Percentiles rank a stretch among this genome's conserved stretches.
Evolutionary conservation across 1,284 basidiomycete species (phyloP).

Genomic region (Mycosarcoma maydis): DNA sequence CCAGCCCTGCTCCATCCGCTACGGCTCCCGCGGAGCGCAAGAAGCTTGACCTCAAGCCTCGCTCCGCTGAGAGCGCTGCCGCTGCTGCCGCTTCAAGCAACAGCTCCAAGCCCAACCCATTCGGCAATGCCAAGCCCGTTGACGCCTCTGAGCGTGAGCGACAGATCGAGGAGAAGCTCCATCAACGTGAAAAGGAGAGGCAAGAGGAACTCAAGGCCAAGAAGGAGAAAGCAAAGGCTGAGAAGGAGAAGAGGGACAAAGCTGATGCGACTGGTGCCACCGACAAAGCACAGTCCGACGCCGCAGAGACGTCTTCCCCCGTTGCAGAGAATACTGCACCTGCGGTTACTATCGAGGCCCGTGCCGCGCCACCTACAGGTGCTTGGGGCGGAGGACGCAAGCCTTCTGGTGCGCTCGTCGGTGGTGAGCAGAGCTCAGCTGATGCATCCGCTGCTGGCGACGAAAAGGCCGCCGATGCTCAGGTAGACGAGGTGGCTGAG

Average conservation of each 20-base stretch:
- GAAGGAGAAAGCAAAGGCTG: constrained; percentile 55
- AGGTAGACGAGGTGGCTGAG: constrained; percentile 44
- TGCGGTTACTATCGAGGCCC: constrained; percentile 28
- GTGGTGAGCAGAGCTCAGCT: constrained; percentile 19
- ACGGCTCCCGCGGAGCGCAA: constrained; percentile 58
- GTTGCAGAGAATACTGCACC: constrained; percentile 18
- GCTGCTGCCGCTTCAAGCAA: constrained; percentile 80
- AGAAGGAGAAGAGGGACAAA: constrained; percentile 43
- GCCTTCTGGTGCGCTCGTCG: constrained; percentile 52
- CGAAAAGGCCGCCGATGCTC: constrained; percentile 15
- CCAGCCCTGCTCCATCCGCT: constrained; percentile 34
- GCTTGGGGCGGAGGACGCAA: constrained; percentile 61
- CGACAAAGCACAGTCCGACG: constrained; percentile 9
- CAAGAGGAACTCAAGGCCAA: constrained; percentile 53
- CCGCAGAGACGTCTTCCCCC: constrained; percentile 7
- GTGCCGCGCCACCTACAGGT: constrained; percentile 44
- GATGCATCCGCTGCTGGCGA: constrained; percentile 4
- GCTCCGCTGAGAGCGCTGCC: constrained; percentile 68
- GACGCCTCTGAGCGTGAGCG: constrained; percentile 81
- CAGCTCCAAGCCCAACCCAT: constrained; percentile 73
- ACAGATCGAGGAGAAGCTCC: constrained; percentile 73
- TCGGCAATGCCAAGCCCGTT: constrained; percentile 89
- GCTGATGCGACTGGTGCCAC: constrained; percentile 9
- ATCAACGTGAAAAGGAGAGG: constrained; percentile 53
- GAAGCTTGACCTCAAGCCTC: constrained; percentile 65